Percentiles rank a stretch among this genome's conserved stretches.
Evolutionary conservation across 164 flowering plant genomes (phyloP).

Genomic region (Cinnamomum micranthum): DNA sequence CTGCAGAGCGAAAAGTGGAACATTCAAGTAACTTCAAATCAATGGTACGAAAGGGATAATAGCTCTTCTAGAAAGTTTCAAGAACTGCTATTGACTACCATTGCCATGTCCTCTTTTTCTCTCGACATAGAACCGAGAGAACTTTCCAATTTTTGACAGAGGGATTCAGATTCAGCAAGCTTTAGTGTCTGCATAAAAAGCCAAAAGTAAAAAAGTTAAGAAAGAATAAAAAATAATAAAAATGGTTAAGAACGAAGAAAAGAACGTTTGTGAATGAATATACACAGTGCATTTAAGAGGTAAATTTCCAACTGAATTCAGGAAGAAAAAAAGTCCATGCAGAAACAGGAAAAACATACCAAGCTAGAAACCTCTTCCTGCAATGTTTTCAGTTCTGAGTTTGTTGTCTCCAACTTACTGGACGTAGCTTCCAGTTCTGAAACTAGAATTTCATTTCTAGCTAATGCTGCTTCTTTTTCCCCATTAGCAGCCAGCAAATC

Average conservation of each 20-base stretch:
- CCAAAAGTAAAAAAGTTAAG: background rate
- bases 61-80: background rate
- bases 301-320: background rate
- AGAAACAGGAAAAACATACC: slow-evolving; percentile 39
- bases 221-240: background rate
- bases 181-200: slow-evolving; percentile 33
- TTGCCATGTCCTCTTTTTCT: slow-evolving; percentile 84
- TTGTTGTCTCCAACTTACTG: slow-evolving; percentile 36
- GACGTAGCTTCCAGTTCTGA: slow-evolving; percentile 53
- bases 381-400: slow-evolving; percentile 35
- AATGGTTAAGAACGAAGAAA: background rate
- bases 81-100: slow-evolving; percentile 44
- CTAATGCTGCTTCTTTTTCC: slow-evolving; percentile 54
- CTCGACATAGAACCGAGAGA: slow-evolving; percentile 37
- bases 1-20: slow-evolving; percentile 32
- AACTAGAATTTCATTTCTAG: slow-evolving; percentile 46
- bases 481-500: slow-evolving; percentile 39
- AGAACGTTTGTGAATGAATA: background rate
- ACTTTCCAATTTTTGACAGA: slow-evolving; percentile 34
- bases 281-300: background rate
- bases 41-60: slow-evolving; percentile 1
- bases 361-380: slow-evolving; percentile 57
- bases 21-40: background rate
- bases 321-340: background rate
- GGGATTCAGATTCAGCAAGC: slow-evolving; percentile 47